These are phyloP conservation scores for Eucalyptus marginata DNA, from an alignment of 345 rosid species.

Conservation along the genomic window DNA sequence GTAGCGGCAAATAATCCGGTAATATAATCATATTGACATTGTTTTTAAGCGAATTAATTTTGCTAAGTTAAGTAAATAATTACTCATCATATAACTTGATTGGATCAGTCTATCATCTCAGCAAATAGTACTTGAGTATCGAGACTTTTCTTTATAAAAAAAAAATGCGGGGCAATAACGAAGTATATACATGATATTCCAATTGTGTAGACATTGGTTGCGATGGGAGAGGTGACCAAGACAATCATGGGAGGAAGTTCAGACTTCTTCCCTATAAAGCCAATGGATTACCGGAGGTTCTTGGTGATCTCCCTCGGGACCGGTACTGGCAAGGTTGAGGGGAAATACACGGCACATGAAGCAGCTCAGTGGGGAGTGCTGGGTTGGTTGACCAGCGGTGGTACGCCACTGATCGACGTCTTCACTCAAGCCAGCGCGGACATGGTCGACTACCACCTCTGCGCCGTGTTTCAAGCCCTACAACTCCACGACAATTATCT, in stretches of 20 bases:
- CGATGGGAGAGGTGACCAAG: conserved; percentile 30
- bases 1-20: conserved; percentile 53
- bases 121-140: not conserved
- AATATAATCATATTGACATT: not conserved
- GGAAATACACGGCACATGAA: conserved; percentile 19
- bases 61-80: not conserved
- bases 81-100: not conserved
- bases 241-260: conserved; percentile 10
- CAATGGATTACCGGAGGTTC: conserved; percentile 33
- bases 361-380: conserved; percentile 59
- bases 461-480: conserved; percentile 33
- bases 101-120: not conserved
- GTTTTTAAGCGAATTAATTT: not conserved
- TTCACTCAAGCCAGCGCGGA: conserved; percentile 49
- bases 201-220: conserved; percentile 4
- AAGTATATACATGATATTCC: not conserved
- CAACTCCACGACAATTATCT: conserved; percentile 30
- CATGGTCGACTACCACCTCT: conserved; percentile 48
- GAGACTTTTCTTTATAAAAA: not conserved
- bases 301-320: conserved; percentile 53
- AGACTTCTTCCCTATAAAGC: conserved; percentile 25
- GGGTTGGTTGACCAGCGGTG: conserved; percentile 42
- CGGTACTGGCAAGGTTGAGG: conserved; percentile 14
- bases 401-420: conserved; percentile 38
- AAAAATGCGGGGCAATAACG: not conserved